Base-by-base conservation (phyloP, 352 stramenopile species). In the Phytophthora uliginosa region DNA sequence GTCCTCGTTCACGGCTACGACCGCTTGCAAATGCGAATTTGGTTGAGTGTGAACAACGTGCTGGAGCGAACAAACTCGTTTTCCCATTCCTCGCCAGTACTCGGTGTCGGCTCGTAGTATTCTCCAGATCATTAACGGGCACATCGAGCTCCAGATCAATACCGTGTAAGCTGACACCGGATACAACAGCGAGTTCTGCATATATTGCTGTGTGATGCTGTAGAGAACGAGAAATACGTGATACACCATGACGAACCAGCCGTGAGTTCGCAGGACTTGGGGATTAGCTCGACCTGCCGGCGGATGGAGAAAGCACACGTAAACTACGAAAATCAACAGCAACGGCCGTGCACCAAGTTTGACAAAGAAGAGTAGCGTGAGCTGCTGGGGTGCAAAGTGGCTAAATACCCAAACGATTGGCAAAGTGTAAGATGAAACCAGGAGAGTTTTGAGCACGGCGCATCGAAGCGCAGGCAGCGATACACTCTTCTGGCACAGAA, bases 401-500 rank as follows among this genome's bases (percentile, higher is more conserved):
- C 9, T 69, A 26, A 80, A 61, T 8, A 79, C 17, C 42, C 33
- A 74, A 34, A 75, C 68, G 7, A 85, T 51, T 4, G 75, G 64
- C n/a, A 90, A 53, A 24, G 83, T 84, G 38, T 83, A 83, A 0
- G 50, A 74, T n/a, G 71, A 73, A 17, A 89, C 34, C n/a, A 79
- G 8, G 18, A 89, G 18, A 0, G 79, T 67, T 42, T 86, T 74
- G 8, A 71, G 12, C 7, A 82, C 52, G 0, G 74, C 71, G 4
- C 74, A 72, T 4, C 71, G 57, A 33, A 89, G 54, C 5, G 83
- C 79, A 15, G 79, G 79, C 0, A 76, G 53, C 3, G 83, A 89
- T 9, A 90, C 77, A 28, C 81, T 90, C 59, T 90, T 89, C 51
- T 88, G 79, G 10, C 77, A 68, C 54, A 90, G 34, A 50, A 85